Base-by-base conservation (phyloP, 2,329 filamentous ascomycete genomes). In the Colletotrichum navitas region DNA sequence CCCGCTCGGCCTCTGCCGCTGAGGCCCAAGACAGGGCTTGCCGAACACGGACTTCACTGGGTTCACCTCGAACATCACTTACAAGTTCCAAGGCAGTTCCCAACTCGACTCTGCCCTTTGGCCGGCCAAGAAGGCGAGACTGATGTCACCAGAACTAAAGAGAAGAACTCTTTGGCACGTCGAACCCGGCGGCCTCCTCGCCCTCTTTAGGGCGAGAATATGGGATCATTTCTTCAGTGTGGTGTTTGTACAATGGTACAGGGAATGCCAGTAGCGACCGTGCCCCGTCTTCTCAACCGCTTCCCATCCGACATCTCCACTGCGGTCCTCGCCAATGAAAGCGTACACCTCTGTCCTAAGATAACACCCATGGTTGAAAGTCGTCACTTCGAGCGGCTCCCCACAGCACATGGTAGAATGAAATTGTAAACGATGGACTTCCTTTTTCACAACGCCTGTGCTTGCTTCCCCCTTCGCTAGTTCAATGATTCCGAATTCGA, bases 401-500 rank as follows among this genome's bases (percentile, higher is more conserved):
- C 47, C 8, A 5, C 39, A 32, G 32, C 41, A 36, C 21, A 58
- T 18, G 49, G 51, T 54, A 36, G 12, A 64, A 60, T n/a, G n/a
- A 34, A 26, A 45, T 24, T 56, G 24, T 43, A 29, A 60, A 62
- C 29, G 32, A 45, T 59, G 66, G 52, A 43, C 24, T 45, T 39
- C 69, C 56, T 68, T 65, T 41, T 52, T 64, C 54, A 66, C 65
- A 55, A 69, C 69, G 69, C 66, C 65, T 72, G 39, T 72, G 69
- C 69, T 69, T 72, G 65, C 66, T 69, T 68, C 36, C n/a, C 21
- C n/a, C 21, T 1, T 64, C 39, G 52, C 55, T 41, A 39, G 47
- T 60, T 68, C 39, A 56, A 43, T 60, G 56, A 63, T 55, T 47
- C 34, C 68, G 32, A 47, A 49, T 64, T 41, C 65, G 64, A 60